Percentiles rank a stretch among this genome's conserved stretches.
These are phyloP conservation scores for Fomitiporia mediterranea DNA, from an alignment of 1,284 basidiomycete genomes.

Conservation along the genomic window DNA sequence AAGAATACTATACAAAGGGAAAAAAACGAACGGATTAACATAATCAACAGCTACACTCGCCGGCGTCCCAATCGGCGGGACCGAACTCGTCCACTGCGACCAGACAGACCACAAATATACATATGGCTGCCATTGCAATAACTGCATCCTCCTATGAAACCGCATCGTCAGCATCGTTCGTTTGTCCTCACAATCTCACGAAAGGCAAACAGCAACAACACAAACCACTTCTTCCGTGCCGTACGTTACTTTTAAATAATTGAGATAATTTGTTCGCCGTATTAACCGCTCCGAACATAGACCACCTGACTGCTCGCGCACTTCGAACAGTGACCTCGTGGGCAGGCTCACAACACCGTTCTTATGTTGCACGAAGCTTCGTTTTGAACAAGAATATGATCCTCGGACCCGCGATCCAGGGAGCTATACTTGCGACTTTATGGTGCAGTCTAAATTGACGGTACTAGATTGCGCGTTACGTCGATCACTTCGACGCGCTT, in stretches of 20 bases:
- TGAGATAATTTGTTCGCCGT: not conserved
- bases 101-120: slow-evolving; percentile 14
- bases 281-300: not conserved
- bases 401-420: not conserved
- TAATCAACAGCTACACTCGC: slow-evolving; percentile 43
- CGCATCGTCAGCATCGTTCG: slow-evolving; percentile 1
- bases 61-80: slow-evolving; percentile 28
- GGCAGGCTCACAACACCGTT: not conserved
- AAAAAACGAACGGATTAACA: slow-evolving; percentile 52
- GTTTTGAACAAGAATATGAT: not conserved
- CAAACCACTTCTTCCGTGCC: not conserved
- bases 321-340: not conserved
- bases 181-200: no score
- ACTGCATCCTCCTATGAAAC: slow-evolving; percentile 15
- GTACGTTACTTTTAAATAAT: not conserved
- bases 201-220: not conserved
- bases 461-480: not conserved
- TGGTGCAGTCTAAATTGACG: not conserved
- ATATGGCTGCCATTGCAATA: slow-evolving; percentile 19
- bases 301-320: not conserved
- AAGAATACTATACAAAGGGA: not conserved
- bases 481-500: not conserved
- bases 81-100: slow-evolving; percentile 8
- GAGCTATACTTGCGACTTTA: not conserved
- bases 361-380: not conserved